phyloP scores from a whole-genome alignment of 805 yeast genomes.

The Ogataea corticis region DNA sequence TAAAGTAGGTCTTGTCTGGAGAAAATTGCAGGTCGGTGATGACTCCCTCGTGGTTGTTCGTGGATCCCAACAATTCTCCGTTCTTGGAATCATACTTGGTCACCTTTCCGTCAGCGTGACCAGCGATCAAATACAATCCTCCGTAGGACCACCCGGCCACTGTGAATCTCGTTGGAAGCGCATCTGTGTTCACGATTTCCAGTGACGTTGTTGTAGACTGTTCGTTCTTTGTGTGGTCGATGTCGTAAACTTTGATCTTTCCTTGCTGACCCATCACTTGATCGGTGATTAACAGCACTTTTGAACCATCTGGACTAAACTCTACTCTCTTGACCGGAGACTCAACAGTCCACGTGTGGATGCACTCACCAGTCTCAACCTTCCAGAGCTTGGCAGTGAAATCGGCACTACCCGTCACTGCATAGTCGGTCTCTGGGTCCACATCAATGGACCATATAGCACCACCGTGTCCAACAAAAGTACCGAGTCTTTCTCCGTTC shows the following conservation, averaged over 20 bases:
- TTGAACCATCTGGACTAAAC: conserved; percentile 70
- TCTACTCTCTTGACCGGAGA: conserved; percentile 93
- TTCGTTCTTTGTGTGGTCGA: conserved; percentile 46
- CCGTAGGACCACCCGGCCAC: conserved; percentile 88
- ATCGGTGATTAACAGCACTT: conserved; percentile 77
- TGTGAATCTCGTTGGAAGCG: conserved; percentile 54
- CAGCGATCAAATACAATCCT: conserved; percentile 74
- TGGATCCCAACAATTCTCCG: conserved; percentile 64
- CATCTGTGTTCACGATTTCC: conserved; percentile 54
- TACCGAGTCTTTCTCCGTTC: conserved; percentile 96
- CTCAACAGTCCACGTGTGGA: conserved; percentile 69
- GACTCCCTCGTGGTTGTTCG: conserved; percentile 70
- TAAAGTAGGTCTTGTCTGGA: conserved; percentile 82
- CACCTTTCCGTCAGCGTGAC: conserved; percentile 84
- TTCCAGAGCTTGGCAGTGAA: conserved; percentile 83
- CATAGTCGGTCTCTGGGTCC: conserved; percentile 63
- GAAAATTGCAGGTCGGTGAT: conserved; percentile 91
- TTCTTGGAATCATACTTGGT: conserved; percentile 76
- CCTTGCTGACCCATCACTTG: conserved; percentile 91
- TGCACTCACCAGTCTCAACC: conserved; percentile 72
- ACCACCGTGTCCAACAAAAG: conserved; percentile 87
- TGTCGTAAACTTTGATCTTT: conserved; percentile 64
- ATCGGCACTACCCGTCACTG: conserved; percentile 92
- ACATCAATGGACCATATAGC: conserved; percentile 94
- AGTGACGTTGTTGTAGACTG: conserved; percentile 59